phyloP scores from a whole-genome alignment of 2,329 filamentous ascomycete genomes.

The Cryoendolithus antarcticus region DNA sequence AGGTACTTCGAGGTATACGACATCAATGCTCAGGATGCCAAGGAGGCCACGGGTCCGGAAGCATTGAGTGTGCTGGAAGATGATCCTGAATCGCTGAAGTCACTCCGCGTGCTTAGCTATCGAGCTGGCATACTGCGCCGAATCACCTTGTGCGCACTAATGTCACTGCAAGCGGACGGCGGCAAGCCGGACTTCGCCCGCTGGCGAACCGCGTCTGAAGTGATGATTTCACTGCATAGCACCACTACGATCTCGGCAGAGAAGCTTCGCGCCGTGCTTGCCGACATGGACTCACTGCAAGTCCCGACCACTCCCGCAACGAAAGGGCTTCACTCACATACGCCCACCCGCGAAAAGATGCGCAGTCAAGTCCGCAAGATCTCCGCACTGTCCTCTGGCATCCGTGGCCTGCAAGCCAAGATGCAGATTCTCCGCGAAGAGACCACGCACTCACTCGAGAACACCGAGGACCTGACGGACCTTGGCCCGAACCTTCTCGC shows the following conservation, averaged over 20 bases:
- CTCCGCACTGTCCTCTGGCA: constrained; percentile 76
- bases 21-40: constrained; percentile 33
- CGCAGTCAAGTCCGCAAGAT: constrained; percentile 80
- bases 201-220: constrained; percentile 68
- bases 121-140: constrained; percentile 71
- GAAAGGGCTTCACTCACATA: constrained; percentile 43
- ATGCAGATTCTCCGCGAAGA: constrained; percentile 85
- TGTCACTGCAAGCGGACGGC: constrained; percentile 74
- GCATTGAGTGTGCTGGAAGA: constrained; percentile 52
- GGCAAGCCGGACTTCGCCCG: constrained; percentile 63
- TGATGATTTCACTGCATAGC: constrained; percentile 53
- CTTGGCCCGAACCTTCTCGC: constrained; percentile 66
- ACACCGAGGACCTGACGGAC: constrained; percentile 46
- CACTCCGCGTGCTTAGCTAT: constrained; percentile 52
- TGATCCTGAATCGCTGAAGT: constrained; percentile 65
- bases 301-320: constrained; percentile 44
- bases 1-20: constrained; percentile 72
- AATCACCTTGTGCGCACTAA: constrained; percentile 74
- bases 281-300: constrained; percentile 56
- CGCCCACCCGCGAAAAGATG: constrained; percentile 66
- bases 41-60: constrained; percentile 38
- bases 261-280: constrained; percentile 56
- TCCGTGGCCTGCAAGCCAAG: constrained; percentile 86
- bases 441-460: constrained; percentile 66
- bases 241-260: constrained; percentile 51